Base-by-base conservation (phyloP, 163 green algal genomes). In the Scenedesmus sp. region DNA sequence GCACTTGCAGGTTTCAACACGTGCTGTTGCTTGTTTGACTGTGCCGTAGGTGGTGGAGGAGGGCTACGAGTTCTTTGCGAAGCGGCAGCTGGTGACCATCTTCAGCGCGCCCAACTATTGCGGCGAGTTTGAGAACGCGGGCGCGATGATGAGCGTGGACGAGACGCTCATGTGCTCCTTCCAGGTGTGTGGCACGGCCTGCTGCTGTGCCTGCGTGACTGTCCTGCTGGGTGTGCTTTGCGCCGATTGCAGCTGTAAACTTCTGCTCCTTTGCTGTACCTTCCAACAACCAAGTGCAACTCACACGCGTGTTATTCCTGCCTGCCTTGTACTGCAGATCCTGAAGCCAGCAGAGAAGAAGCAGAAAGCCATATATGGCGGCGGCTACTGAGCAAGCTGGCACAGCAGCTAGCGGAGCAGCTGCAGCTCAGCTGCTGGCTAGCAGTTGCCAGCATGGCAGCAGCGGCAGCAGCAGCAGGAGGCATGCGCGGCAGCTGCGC, bases 121-220 rank as follows among this genome's bases (percentile, higher is more conserved):
- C 92, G 98, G 98, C 70, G 98, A 99, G 95, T 99, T 99, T 95
- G 98, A 99, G 92, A 99, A 99, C 91, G 98, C 98, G 57, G 98
- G 98, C 5, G 98, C 98, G 7, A 99, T 99, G 98, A 99, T 99
- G 98, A 99, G 96, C 88, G 98, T 99, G 16, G 98, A 99, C 90
- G 98, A 99, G 88, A 99, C 98, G 23, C 96, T 99, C 34, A 99
- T 99, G 98, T 99, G 98, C 96, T 99, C 97, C 5, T 99, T 99
- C 96, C 98, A 99, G 95, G 96, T 98, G 52, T 62, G 46, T 84
- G 77, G 77, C 77, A 34, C 77, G 2, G 10, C n/a, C 4, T 77
- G 67, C 59, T 64, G 59, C 59, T 64, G 7, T 20, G 62, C 13
- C 62, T 20, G 10, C 16, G 73, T 26, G 73, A 26, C 7, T 46